These are phyloP conservation scores for Mycena belliarum DNA, from an alignment of 768 basidiomycete genomes.

Conservation along the genomic window DNA sequence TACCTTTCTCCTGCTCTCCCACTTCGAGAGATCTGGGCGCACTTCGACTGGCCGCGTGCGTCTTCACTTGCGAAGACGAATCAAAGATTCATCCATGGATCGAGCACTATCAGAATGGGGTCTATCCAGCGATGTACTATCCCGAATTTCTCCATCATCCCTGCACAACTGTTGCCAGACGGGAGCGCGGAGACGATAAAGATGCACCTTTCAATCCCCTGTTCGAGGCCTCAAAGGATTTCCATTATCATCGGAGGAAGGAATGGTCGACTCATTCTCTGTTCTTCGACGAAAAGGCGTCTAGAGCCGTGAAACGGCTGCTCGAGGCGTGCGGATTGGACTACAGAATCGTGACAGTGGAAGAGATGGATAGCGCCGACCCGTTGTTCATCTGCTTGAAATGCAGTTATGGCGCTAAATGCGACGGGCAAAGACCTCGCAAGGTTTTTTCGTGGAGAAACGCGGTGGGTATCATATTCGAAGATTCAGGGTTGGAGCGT, in stretches of 20 bases:
- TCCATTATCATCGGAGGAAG: constrained; percentile 12
- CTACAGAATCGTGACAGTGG: constrained; percentile 23
- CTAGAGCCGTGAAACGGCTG: constrained; percentile 30
- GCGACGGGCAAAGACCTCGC: constrained; percentile 34
- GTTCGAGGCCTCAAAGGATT: constrained; percentile 18
- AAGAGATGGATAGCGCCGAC: constrained; percentile 31
- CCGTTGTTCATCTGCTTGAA: constrained; percentile 37
- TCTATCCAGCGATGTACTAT: constrained; percentile 32
- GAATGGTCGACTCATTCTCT: constrained; percentile 28
- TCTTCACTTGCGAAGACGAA: constrained; percentile 30
- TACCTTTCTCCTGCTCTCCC: not conserved
- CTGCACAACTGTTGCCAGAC: constrained; percentile 27
- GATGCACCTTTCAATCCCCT: constrained; percentile 13
- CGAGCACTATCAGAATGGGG: not conserved
- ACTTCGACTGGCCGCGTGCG: constrained; percentile 27
- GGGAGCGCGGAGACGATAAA: not conserved
- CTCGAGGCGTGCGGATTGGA: constrained; percentile 33
- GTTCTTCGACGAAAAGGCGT: constrained; percentile 32
- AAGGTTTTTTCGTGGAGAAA: constrained; percentile 34
- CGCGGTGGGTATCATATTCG: constrained; percentile 28
- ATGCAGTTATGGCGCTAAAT: constrained; percentile 33
- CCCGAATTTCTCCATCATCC: constrained; percentile 37
- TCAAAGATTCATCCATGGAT: not conserved
- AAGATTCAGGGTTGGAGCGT: too few relatives aligned
- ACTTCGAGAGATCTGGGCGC: not conserved